phyloP scores from a whole-genome alignment of 441 rosid species.

The Jatropha multifida region DNA sequence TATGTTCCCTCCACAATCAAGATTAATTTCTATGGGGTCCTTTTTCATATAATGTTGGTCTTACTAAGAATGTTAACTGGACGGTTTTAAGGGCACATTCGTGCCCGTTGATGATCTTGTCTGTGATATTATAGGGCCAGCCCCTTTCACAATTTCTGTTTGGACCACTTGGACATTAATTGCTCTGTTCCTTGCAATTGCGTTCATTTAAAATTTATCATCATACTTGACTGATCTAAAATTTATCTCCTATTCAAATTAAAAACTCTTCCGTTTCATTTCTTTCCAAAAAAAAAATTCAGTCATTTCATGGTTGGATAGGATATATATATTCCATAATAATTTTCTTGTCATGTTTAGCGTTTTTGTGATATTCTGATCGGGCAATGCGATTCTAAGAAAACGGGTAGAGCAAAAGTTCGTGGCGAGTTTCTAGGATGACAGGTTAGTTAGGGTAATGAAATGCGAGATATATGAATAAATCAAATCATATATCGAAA shows the following conservation, averaged over 20 bases:
- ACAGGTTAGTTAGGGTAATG: too few species aligned
- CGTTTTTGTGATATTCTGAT: too few species aligned
- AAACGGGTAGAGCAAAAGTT: too few species aligned
- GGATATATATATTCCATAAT: too few species aligned
- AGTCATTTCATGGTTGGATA: too few species aligned
- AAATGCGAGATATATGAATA: too few species aligned
- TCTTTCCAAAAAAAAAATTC: too few species aligned
- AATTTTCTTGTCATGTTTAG: too few species aligned
- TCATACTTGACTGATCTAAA: background rate
- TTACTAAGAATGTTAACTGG: conserved; percentile 7
- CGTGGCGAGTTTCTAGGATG: too few species aligned
- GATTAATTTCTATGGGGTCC: background rate
- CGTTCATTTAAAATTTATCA: background rate
- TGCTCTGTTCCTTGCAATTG: background rate
- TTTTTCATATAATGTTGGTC: background rate
- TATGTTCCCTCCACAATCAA: background rate
- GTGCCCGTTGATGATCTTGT: background rate
- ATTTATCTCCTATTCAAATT: background rate
- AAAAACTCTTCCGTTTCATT: background rate
- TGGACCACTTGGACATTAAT: background rate
- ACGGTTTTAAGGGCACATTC: conserved; percentile 14
- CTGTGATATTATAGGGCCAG: background rate
- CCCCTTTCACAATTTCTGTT: too few species aligned
- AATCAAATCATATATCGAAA: too few species aligned
- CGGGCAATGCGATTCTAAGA: too few species aligned